These are phyloP conservation scores for Corchorus capsularis DNA, from an alignment of 345 rosid species.

Conservation along the genomic window DNA sequence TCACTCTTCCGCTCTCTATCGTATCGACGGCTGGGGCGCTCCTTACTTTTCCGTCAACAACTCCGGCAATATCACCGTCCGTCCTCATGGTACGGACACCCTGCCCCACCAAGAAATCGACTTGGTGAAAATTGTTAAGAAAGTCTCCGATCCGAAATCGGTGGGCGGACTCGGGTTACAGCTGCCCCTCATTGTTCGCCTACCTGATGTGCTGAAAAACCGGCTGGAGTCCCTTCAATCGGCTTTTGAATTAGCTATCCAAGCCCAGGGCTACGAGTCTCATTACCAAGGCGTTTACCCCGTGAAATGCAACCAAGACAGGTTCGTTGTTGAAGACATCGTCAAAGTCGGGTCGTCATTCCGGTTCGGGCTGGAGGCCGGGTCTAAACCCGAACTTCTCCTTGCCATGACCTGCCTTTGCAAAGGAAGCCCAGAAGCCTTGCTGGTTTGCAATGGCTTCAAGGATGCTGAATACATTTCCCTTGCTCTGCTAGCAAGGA, in stretches of 20 bases:
- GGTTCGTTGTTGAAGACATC: conserved; percentile 83
- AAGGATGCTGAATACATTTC: conserved; percentile 83
- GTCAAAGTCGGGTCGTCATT: conserved; percentile 70
- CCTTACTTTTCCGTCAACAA: conserved; percentile 79
- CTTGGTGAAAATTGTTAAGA: conserved; percentile 71
- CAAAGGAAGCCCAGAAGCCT: conserved; percentile 66
- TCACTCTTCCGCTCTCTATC: conserved; percentile 67
- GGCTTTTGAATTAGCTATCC: conserved; percentile 71
- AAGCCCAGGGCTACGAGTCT: conserved; percentile 54
- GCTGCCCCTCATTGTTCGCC: conserved; percentile 72
- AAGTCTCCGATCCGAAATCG: conserved; percentile 74
- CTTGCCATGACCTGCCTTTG: conserved; percentile 89
- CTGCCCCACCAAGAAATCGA: conserved; percentile 86
- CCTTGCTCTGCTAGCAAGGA: conserved; percentile 70
- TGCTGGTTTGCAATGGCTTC: conserved; percentile 85
- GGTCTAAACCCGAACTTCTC: conserved; percentile 95
- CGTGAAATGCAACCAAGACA: conserved; percentile 95
- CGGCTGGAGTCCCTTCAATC: conserved; percentile 79
- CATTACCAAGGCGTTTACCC: conserved; percentile 94
- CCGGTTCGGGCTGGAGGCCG: conserved; percentile 92
- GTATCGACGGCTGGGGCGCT: conserved; percentile 80
- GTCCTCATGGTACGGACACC: conserved; percentile 62
- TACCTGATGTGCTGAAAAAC: conserved; percentile 86
- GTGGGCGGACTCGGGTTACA: conserved; percentile 80
- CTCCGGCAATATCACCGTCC: conserved; percentile 72